Percentiles rank a stretch among this genome's conserved stretches.
These are phyloP conservation scores for Cordyceps farinosa DNA, from an alignment of 2,329 filamentous ascomycete species.

Conservation along the genomic window DNA sequence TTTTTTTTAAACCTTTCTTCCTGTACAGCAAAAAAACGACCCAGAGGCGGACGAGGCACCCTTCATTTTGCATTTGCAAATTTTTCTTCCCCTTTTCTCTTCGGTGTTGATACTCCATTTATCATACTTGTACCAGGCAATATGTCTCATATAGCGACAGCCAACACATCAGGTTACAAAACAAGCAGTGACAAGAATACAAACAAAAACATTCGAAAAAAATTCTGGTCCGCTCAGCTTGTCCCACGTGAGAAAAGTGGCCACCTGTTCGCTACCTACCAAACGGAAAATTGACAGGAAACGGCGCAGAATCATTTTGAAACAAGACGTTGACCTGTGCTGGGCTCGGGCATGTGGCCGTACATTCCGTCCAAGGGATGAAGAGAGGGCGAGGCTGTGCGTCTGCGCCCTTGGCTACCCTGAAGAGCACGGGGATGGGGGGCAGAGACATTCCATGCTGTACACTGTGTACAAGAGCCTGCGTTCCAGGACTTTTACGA, in stretches of 20 bases:
- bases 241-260: background rate
- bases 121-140: constrained; percentile 13
- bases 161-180: background rate
- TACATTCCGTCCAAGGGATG: background rate
- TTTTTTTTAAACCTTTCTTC: background rate
- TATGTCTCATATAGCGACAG: constrained; percentile 7
- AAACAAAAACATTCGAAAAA: background rate
- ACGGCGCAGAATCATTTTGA: background rate
- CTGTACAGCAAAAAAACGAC: background rate
- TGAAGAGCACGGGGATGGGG: background rate
- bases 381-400: background rate
- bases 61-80: background rate
- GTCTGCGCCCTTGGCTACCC: background rate
- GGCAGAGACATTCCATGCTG: constrained; percentile 5
- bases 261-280: too few relatives aligned
- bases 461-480: background rate
- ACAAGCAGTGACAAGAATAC: background rate
- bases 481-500: constrained; percentile 3
- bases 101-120: constrained; percentile 26
- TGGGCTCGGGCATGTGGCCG: background rate
- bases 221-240: background rate
- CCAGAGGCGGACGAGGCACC: background rate
- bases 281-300: background rate
- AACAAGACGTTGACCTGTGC: background rate
- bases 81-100: constrained; percentile 16